A percentile compares a stretch with the other conserved stretches of the same genome.
These are phyloP conservation scores for Pseudoneurospora amorphoporcata DNA, from an alignment of 495 filamentous ascomycete genomes.

Conservation along the genomic window DNA sequence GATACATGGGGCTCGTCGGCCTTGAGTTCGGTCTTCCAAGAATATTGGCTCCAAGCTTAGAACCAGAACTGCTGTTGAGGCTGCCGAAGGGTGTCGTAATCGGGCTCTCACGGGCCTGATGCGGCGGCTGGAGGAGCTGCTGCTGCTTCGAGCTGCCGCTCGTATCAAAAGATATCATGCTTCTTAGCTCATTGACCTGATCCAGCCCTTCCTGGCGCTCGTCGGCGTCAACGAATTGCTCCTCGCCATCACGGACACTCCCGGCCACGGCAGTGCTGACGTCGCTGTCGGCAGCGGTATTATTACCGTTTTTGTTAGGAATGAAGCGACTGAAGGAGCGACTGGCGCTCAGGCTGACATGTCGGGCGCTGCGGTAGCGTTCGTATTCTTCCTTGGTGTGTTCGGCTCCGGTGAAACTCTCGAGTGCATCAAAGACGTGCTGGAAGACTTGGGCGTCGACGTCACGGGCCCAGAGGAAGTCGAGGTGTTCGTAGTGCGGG, in stretches of 20 bases:
- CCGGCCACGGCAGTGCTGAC: conserved; percentile 22
- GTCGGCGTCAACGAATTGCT: neutral
- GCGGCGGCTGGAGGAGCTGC: neutral
- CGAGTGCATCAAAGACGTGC: conserved; percentile 79
- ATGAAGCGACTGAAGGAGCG: conserved; percentile 17
- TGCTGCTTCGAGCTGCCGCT: neutral
- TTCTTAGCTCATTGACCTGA: neutral
- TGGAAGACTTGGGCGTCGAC: conserved; percentile 77
- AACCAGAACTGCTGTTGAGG: neutral
- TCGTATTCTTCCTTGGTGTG: conserved; percentile 44
- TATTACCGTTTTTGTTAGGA: conserved; percentile 8
- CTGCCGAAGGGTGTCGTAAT: neutral
- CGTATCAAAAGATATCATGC: neutral
- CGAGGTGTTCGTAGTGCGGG: conserved; percentile 87
- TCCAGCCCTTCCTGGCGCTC: neutral
- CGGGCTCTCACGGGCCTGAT: conserved; percentile 5
- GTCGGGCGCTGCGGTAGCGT: conserved; percentile 30
- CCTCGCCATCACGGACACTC: conserved; percentile 6
- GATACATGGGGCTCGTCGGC: neutral
- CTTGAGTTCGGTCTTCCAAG: neutral
- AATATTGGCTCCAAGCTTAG: neutral
- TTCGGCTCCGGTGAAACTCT: conserved; percentile 47
- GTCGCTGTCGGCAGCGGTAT: conserved; percentile 19
- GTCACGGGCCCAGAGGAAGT: conserved; percentile 91
- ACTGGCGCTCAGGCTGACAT: conserved; percentile 22